These are phyloP conservation scores for Taiozyma sp. DNA, from an alignment of 1,139 yeast species.

Conservation along the genomic window DNA sequence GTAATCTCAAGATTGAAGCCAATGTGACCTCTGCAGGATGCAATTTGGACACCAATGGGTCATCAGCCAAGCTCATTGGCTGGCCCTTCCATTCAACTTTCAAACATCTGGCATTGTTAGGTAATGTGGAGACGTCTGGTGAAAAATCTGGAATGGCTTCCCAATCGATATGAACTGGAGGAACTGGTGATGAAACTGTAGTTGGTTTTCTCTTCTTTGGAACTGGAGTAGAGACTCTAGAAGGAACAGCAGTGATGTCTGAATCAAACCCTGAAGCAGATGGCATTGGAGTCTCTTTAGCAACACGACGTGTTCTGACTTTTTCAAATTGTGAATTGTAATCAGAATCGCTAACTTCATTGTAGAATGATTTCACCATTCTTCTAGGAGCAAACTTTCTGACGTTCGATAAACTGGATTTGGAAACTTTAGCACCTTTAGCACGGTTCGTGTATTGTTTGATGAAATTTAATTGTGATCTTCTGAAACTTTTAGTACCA, in stretches of 20 bases:
- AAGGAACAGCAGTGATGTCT: slow-evolving; percentile 19
- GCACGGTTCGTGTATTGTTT: slow-evolving; percentile 39
- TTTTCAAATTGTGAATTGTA: slow-evolving; percentile 35
- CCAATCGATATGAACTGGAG: slow-evolving; percentile 48
- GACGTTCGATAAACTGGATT: slow-evolving; percentile 21
- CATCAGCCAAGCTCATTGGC: slow-evolving; percentile 83
- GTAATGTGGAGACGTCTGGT: slow-evolving; percentile 62
- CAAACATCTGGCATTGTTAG: slow-evolving; percentile 65
- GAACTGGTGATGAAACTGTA: slow-evolving; percentile 28
- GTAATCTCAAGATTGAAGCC: slow-evolving; percentile 85
- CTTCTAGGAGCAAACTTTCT: slow-evolving; percentile 32
- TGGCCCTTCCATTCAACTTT: slow-evolving; percentile 98
- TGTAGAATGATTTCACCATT: slow-evolving; percentile 17
- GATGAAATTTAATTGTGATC: slow-evolving; percentile 44
- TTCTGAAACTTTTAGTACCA: slow-evolving; percentile 37
- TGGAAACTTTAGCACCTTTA: slow-evolving; percentile 14
- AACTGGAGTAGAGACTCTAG: slow-evolving; percentile 25
- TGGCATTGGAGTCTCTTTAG: slow-evolving; percentile 33
- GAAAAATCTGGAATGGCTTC: slow-evolving; percentile 65
- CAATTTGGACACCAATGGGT: slow-evolving; percentile 65
- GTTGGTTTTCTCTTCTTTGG: slow-evolving; percentile 39
- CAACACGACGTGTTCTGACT: slow-evolving; percentile 57
- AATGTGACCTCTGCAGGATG: slow-evolving; percentile 91
- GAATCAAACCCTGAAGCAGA: slow-evolving; percentile 23
- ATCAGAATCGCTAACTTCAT: slow-evolving; percentile 25